A percentile compares a stretch with the other conserved stretches of the same genome.
These are phyloP conservation scores for Francoa sonchifolia DNA, from an alignment of 441 rosid species.

Conservation along the genomic window DNA sequence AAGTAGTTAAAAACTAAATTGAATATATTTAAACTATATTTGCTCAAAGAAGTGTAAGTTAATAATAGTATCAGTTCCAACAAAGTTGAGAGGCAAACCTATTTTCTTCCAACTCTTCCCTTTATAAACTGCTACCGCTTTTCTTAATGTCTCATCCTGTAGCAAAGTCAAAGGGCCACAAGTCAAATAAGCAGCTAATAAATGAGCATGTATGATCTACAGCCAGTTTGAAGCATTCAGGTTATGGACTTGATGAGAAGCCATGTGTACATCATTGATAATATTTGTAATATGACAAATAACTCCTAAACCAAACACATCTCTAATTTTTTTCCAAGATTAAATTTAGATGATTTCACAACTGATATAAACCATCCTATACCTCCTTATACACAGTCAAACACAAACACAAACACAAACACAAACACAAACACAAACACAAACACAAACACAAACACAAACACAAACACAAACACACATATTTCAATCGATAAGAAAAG, in stretches of 20 bases:
- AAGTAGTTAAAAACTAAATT: no score
- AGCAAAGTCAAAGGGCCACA: slow-evolving; percentile 9
- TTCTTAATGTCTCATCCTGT: slow-evolving; percentile 89
- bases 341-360: neutral
- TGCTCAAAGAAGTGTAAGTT: no score
- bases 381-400: no score
- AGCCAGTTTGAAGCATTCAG: neutral
- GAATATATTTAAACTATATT: no score
- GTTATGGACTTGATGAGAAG: neutral
- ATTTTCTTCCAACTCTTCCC: slow-evolving; percentile 97
- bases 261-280: no score
- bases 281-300: no score
- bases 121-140: slow-evolving; percentile 57
- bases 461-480: neutral
- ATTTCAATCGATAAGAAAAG: slow-evolving; percentile 3
- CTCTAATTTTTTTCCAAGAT: no score
- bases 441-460: neutral
- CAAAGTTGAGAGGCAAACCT: slow-evolving; percentile 29
- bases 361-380: neutral
- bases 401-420: no score
- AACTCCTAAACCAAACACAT: no score
- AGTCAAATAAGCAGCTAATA: neutral
- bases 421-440: slow-evolving; percentile 1
- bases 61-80: slow-evolving; percentile 4
- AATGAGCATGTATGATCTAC: neutral